Conservation (phyloP, 192 early-diverging fungal species). For the Funneliformis mosseae region DNA sequence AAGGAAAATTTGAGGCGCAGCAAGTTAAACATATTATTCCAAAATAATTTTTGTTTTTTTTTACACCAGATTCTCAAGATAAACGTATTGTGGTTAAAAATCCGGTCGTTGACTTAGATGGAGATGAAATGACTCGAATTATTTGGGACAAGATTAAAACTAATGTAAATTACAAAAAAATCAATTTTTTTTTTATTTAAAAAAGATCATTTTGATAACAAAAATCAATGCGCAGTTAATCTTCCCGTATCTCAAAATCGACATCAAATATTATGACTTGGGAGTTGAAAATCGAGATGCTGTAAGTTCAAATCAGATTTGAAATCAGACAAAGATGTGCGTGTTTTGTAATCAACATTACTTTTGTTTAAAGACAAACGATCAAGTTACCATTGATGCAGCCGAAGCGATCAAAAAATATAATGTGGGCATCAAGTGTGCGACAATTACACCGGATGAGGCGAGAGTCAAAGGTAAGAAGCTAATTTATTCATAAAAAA, state of each 20-base stretch:
- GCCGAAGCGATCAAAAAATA: constrained; percentile 96
- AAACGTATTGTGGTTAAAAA: constrained; percentile 82
- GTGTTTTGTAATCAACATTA: not conserved
- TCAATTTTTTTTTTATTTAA: not conserved
- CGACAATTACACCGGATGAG: constrained; percentile 99
- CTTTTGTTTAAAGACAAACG: constrained; percentile 46
- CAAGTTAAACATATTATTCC: not conserved
- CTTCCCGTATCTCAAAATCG: constrained; percentile 83
- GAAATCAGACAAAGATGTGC: constrained; percentile 8
- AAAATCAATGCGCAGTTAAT: constrained; percentile 60
- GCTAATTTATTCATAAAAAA: not conserved
- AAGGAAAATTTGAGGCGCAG: not conserved
- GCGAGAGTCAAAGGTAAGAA: constrained; percentile 71
- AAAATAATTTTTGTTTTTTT: not conserved
- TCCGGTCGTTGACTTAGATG: constrained; percentile 94
- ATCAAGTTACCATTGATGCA: constrained; percentile 87
- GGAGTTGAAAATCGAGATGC: constrained; percentile 93
- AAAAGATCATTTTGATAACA: not conserved
- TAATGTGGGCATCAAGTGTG: constrained; percentile 99
- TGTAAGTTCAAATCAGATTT: constrained; percentile 24
- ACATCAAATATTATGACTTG: constrained; percentile 98
- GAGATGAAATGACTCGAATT: constrained; percentile 99
- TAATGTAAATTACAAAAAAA: constrained; percentile 47
- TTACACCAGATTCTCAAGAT: constrained; percentile 42
- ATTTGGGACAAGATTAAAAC: constrained; percentile 95